These are phyloP conservation scores for Cercophora scortea DNA, from an alignment of 495 filamentous ascomycete genomes.

Conservation along the genomic window DNA sequence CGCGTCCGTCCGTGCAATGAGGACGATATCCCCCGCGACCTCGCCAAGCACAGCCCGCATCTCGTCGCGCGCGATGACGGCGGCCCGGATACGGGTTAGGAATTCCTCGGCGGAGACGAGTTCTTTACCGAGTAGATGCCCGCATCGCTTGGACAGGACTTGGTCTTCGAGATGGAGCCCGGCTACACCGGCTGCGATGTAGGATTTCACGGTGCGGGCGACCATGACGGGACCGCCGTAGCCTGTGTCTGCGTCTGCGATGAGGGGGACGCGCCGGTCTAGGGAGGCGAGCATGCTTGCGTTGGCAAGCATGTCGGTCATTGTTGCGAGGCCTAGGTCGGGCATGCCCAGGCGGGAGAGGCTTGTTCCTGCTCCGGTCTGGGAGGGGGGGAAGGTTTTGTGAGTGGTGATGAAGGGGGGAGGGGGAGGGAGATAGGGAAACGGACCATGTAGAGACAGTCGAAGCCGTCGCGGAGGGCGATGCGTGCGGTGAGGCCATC, in stretches of 20 bases:
- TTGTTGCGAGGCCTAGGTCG: slow-evolving; percentile 55
- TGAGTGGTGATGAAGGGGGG: no score
- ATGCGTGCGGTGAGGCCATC: slow-evolving; percentile 63
- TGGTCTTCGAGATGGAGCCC: slow-evolving; percentile 70
- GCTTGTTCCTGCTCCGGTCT: slow-evolving; percentile 62
- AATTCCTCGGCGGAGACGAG: slow-evolving; percentile 48
- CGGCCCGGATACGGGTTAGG: slow-evolving; percentile 47
- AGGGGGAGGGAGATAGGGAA: neutral
- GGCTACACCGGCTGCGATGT: slow-evolving; percentile 60
- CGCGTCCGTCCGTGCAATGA: slow-evolving; percentile 64
- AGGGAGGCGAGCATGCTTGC: slow-evolving; percentile 60
- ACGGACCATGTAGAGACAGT: slow-evolving; percentile 60
- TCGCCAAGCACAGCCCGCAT: slow-evolving; percentile 5
- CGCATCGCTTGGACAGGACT: slow-evolving; percentile 57
- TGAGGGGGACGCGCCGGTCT: slow-evolving; percentile 47
- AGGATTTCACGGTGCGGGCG: slow-evolving; percentile 50
- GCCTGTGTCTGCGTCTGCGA: slow-evolving; percentile 66
- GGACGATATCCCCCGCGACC: slow-evolving; percentile 47
- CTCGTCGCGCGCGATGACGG: slow-evolving; percentile 17
- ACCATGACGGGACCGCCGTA: slow-evolving; percentile 58
- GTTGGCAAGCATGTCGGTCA: slow-evolving; percentile 59
- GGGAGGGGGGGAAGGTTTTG: neutral
- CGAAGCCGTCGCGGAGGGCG: slow-evolving; percentile 53
- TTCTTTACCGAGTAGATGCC: slow-evolving; percentile 54
- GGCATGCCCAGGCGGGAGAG: slow-evolving; percentile 56